These are phyloP conservation scores for Backusella psychrophila DNA, from an alignment of 192 early-diverging fungal genomes.

Conservation along the genomic window DNA sequence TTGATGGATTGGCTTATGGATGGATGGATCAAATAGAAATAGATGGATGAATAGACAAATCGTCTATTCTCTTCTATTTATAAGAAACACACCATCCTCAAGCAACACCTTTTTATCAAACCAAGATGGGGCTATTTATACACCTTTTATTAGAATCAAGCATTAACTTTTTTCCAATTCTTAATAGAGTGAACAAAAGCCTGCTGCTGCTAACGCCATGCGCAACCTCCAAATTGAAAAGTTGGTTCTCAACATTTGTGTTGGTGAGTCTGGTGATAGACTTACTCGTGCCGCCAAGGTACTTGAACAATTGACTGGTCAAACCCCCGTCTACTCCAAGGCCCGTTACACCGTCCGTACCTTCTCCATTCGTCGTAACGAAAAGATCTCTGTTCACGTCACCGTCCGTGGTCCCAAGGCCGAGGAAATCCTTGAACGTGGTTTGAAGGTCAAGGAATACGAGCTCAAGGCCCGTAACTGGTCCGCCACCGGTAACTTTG, in stretches of 20 bases:
- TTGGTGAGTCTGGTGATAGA: conserved; percentile 99
- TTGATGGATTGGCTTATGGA: background rate
- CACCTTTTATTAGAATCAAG: background rate
- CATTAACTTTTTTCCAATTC: conserved; percentile 7
- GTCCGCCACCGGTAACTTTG: conserved; percentile 98
- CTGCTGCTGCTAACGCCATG: conserved; percentile 89
- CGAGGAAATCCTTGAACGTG: conserved; percentile 98
- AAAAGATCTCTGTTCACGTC: conserved; percentile 99
- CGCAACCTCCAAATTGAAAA: conserved; percentile 97
- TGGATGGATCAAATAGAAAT: background rate
- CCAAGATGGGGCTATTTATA: background rate
- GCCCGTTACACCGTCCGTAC: conserved; percentile 99
- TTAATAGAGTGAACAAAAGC: conserved; percentile 64
- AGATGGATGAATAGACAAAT: background rate
- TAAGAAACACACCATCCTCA: background rate
- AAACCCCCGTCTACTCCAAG: conserved; percentile 99
- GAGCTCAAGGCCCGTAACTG: conserved; percentile 96
- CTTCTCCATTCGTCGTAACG: conserved; percentile 99
- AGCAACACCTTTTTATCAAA: background rate
- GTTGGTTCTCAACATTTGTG: conserved; percentile 99
- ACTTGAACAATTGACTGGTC: conserved; percentile 99
- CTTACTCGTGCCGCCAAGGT: conserved; percentile 99
- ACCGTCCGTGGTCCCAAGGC: conserved; percentile 89
- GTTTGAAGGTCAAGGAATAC: conserved; percentile 99
- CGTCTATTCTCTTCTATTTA: background rate